Conservation (phyloP, 805 yeast species). For the Barnettozyma botsteinii region DNA sequence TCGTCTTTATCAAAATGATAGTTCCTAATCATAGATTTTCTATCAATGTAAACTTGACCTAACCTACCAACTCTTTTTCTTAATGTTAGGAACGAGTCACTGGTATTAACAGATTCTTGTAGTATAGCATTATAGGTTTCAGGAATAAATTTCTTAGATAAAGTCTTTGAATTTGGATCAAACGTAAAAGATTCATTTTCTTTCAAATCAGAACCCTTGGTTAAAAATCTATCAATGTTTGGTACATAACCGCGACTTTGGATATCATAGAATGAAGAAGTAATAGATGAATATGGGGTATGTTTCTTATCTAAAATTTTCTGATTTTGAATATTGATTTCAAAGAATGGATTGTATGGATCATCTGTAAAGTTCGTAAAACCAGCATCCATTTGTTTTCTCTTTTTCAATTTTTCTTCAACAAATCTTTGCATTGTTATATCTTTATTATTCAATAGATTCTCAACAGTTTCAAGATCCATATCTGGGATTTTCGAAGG, state of each 20-base stretch:
- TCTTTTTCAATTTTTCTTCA: conserved; percentile 69
- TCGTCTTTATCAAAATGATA: conserved; percentile 25
- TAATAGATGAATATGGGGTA: conserved; percentile 75
- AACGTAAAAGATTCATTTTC: conserved; percentile 28
- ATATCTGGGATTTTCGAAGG: conserved; percentile 91
- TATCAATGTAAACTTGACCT: conserved; percentile 67
- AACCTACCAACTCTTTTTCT: conserved; percentile 73
- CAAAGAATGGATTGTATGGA: conserved; percentile 75
- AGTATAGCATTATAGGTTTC: conserved; percentile 34
- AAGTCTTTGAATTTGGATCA: conserved; percentile 21
- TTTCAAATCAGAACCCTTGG: conserved; percentile 19
- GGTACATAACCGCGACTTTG: conserved; percentile 49
- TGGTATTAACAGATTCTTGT: conserved; percentile 28
- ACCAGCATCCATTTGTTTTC: conserved; percentile 57
- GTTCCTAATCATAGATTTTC: conserved; percentile 50
- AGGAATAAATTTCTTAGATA: conserved; percentile 25
- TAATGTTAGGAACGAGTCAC: conserved; percentile 47
- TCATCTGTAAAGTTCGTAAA: conserved; percentile 86
- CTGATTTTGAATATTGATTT: conserved; percentile 51
- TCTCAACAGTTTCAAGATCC: conserved; percentile 78
- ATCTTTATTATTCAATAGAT: conserved; percentile 67
- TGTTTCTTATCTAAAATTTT: conserved; percentile 50
- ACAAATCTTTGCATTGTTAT: conserved; percentile 79
- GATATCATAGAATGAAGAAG: conserved; percentile 60
- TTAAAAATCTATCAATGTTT: conserved; percentile 20